These are phyloP conservation scores for Mortierella sp. DNA, from an alignment of 371 early-diverging fungal genomes.

Conservation along the genomic window DNA sequence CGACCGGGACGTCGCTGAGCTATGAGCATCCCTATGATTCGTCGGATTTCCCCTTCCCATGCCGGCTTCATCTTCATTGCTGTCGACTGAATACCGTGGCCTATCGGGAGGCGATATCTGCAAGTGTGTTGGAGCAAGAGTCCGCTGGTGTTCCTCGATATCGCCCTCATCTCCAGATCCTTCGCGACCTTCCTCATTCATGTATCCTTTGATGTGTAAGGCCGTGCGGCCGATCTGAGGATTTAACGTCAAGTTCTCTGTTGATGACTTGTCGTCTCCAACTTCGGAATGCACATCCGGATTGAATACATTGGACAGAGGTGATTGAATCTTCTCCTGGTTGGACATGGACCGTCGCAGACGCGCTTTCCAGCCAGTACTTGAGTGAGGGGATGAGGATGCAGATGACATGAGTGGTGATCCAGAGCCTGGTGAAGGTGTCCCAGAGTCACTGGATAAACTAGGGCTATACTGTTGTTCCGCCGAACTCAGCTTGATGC, in stretches of 20 bases:
- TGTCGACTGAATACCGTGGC: slow-evolving; percentile 24
- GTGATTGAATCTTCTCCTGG: slow-evolving; percentile 52
- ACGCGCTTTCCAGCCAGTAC: slow-evolving; percentile 41
- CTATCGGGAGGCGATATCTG: slow-evolving; percentile 9
- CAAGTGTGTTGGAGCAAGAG: slow-evolving; percentile 18
- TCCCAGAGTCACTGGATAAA: slow-evolving; percentile 44
- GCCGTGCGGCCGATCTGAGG: slow-evolving; percentile 5
- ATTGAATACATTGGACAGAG: slow-evolving; percentile 52
- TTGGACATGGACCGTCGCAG: slow-evolving; percentile 46
- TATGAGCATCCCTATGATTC: too few species aligned
- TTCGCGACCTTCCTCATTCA: slow-evolving; percentile 18
- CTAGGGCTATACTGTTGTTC: slow-evolving; percentile 46
- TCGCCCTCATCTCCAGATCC: slow-evolving; percentile 43
- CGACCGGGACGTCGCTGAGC: slow-evolving; percentile 1
- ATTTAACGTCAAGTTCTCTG: slow-evolving; percentile 13
- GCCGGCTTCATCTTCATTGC: slow-evolving; percentile 9
- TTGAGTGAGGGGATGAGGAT: slow-evolving; percentile 47
- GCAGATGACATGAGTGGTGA: slow-evolving; percentile 51
- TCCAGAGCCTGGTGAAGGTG: slow-evolving; percentile 42
- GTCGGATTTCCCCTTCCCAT: too few species aligned
- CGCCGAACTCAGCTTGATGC: slow-evolving; percentile 29
- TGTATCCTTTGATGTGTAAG: slow-evolving; percentile 23
- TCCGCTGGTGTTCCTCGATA: slow-evolving; percentile 34
- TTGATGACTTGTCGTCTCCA: slow-evolving; percentile 33
- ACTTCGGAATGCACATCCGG: slow-evolving; percentile 35